These are phyloP conservation scores for Xerocomus nothofagi DNA, from an alignment of 1,284 basidiomycete genomes.

Conservation along the genomic window DNA sequence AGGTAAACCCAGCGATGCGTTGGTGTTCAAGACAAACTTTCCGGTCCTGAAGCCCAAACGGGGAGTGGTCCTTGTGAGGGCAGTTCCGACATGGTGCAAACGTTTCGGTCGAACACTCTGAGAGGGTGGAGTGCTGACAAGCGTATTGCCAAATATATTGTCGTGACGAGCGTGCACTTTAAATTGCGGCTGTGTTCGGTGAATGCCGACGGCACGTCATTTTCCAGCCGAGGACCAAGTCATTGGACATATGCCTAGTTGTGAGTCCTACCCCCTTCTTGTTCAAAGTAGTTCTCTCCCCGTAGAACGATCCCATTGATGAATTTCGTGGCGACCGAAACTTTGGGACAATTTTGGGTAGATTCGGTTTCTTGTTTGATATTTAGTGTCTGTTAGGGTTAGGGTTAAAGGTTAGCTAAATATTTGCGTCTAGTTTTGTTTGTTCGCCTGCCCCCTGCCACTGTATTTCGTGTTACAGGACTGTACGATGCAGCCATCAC, in stretches of 20 bases:
- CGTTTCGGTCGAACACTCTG: not conserved
- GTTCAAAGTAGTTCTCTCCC: too few species aligned
- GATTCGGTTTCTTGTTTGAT: too few species aligned
- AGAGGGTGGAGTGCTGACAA: slow-evolving; percentile 61
- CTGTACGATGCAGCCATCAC: slow-evolving; percentile 28
- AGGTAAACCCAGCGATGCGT: slow-evolving; percentile 46
- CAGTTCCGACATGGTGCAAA: slow-evolving; percentile 25
- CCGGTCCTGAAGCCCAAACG: slow-evolving; percentile 42
- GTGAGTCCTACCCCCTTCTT: slow-evolving; percentile 36
- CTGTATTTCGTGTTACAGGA: not conserved
- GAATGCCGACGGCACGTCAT: slow-evolving; percentile 51
- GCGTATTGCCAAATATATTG: slow-evolving; percentile 48
- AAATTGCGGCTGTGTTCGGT: slow-evolving; percentile 62
- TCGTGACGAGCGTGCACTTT: slow-evolving; percentile 56
- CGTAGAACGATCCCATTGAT: too few species aligned
- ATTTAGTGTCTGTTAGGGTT: too few species aligned
- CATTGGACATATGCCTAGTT: slow-evolving; percentile 48
- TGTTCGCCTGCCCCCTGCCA: too few species aligned
- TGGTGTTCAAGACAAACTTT: slow-evolving; percentile 45
- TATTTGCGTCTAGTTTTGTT: not conserved
- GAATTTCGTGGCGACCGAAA: too few species aligned
- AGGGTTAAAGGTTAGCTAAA: slow-evolving; percentile 9
- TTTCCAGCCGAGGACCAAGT: slow-evolving; percentile 58
- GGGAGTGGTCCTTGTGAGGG: slow-evolving; percentile 52
- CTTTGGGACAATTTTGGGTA: too few species aligned